Evolutionary conservation across 2,329 filamentous ascomycete species (phyloP).

Genomic region (Fusarium transvaalense): DNA sequence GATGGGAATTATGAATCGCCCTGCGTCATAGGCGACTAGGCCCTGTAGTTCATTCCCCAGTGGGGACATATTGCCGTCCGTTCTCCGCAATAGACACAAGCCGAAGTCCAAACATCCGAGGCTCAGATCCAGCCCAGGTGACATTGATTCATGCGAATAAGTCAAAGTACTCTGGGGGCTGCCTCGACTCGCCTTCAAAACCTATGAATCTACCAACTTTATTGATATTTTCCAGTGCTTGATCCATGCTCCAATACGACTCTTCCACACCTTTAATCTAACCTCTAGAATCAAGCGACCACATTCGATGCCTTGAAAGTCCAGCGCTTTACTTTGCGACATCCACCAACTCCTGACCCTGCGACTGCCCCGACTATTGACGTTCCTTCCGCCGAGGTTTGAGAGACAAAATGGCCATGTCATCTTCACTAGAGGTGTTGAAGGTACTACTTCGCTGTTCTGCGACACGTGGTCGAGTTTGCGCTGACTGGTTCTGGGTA

Average conservation of each 20-base stretch:
- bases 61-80: conserved; percentile 26
- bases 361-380: conserved; percentile 15
- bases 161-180: conserved; percentile 7
- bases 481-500: conserved; percentile 52
- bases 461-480: neutral
- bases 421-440: conserved; percentile 47
- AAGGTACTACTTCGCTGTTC: conserved; percentile 41
- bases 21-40: conserved; percentile 39
- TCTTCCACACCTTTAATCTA: conserved; percentile 12
- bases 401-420: conserved; percentile 46
- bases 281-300: conserved; percentile 22
- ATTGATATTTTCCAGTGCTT: conserved; percentile 16
- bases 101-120: conserved; percentile 43
- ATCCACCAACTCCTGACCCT: conserved; percentile 20
- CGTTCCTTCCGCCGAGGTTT: conserved; percentile 42
- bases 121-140: conserved; percentile 40
- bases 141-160: conserved; percentile 23
- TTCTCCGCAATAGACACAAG: conserved; percentile 42
- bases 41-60: conserved; percentile 12
- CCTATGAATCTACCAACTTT: conserved; percentile 26
- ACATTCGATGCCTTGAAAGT: conserved; percentile 33
- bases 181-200: conserved; percentile 19
- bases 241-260: conserved; percentile 16
- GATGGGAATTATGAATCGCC: neutral
- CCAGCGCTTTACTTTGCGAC: conserved; percentile 10